Base-by-base conservation (phyloP, 2,329 filamentous ascomycete species). In the Fusarium setosum region DNA sequence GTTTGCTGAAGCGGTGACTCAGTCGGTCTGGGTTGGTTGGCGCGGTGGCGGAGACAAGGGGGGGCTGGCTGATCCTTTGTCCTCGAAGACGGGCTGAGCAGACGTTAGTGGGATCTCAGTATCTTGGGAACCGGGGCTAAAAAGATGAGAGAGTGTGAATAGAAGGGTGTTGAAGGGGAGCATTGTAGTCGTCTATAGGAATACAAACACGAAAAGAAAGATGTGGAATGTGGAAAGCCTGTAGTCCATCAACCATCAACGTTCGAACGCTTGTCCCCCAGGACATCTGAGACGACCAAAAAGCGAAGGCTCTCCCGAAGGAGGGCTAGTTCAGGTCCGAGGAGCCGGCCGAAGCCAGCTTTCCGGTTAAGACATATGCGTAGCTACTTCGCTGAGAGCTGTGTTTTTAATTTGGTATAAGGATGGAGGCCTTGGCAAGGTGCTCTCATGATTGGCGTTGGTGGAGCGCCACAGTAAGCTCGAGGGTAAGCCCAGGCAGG, bases 281-380 rank as follows among this genome's bases (percentile, higher is more conserved):
- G 11, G 23, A 9, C 40, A 24, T 21, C 42, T 4, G 17, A 7
- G 13, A 20, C 42, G 17, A 17, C 26, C 41, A 64, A 64, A 63
- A 64, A 61, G 48, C 61, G 61, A 63, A 63, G 52, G 55, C 37
- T 44, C 41, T 45, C 54, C 32, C 24, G 11, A 35, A 10, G n/a
- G 47, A 35, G 41, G 31, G 12, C 3, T 7, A 18, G 3, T 18
- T n/a, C n/a, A n/a, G n/a, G n/a, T n/a, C n/a, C n/a, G 4, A 12
- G 18, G 13, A 17, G 35, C 6, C 4, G 15, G 26, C 24, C 23
- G 50, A 15, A 3, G 38, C 40, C 24, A 17, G n/a, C 40, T 24
- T n/a, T n/a, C n/a, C n/a, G n/a, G n/a, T 44, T 6, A 26, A n/a
- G 18, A 21, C 24, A 48, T 13, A 23, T 20, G n/a, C n/a, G n/a